Evolutionary conservation across 495 filamentous ascomycete species (phyloP).

Genomic region (Aspergillus indologenus): DNA sequence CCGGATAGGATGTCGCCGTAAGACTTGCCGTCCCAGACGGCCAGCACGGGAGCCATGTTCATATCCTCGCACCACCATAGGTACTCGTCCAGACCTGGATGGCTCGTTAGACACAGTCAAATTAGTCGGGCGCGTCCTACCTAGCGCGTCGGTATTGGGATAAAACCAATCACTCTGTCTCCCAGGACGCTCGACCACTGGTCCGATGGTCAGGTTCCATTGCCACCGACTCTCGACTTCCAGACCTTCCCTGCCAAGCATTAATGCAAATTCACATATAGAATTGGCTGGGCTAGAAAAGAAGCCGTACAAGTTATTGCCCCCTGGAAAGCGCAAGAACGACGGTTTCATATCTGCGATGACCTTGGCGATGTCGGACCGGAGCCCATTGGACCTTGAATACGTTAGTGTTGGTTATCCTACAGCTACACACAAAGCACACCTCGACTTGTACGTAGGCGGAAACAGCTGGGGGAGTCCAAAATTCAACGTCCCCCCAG

Average conservation of each 20-base stretch:
- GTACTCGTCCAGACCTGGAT: slow-evolving; percentile 50
- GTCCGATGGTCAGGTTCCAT: slow-evolving; percentile 67
- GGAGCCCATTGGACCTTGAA: slow-evolving; percentile 55
- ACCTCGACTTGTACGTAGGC: slow-evolving; percentile 49
- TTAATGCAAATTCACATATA: background rate
- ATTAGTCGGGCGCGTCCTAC: slow-evolving; percentile 15
- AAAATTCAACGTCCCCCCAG: slow-evolving; percentile 54
- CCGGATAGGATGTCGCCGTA: slow-evolving; percentile 46
- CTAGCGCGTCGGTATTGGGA: slow-evolving; percentile 59
- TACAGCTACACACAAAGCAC: background rate
- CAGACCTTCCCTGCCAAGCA: slow-evolving; percentile 24
- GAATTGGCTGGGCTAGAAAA: background rate
- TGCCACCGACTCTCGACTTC: slow-evolving; percentile 51
- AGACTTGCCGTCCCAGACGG: slow-evolving; percentile 60
- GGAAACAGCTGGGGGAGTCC: slow-evolving; percentile 65
- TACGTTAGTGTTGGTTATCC: background rate
- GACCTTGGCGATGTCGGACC: slow-evolving; percentile 55
- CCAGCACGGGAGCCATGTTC: slow-evolving; percentile 53
- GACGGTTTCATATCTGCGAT: slow-evolving; percentile 52
- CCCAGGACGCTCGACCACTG: slow-evolving; percentile 59
- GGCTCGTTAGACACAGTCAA: background rate
- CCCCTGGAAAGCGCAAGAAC: slow-evolving; percentile 63
- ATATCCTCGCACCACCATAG: slow-evolving; percentile 66
- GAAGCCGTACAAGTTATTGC: slow-evolving; percentile 53
- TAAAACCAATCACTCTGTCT: slow-evolving; percentile 57